Percentiles rank a stretch among this genome's conserved stretches.
Evolutionary conservation across 2,329 filamentous ascomycete species (phyloP).

Genomic region (Phyllosticta capitalensis): DNA sequence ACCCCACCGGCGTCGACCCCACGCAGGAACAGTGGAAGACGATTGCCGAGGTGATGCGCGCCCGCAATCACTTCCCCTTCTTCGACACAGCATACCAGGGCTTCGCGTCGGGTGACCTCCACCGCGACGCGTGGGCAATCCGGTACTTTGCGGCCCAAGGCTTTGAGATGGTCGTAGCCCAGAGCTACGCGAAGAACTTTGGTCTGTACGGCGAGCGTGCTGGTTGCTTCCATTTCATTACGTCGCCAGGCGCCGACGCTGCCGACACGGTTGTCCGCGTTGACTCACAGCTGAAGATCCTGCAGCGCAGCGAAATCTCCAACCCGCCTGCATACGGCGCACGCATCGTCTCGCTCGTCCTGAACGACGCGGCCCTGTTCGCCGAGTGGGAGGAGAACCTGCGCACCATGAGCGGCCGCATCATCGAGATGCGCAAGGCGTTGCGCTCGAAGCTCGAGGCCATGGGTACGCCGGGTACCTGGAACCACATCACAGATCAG

Average conservation of each 20-base stretch:
- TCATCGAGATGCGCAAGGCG: conserved; percentile 79
- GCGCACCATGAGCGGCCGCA: conserved; percentile 87
- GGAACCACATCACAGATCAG: conserved; percentile 97
- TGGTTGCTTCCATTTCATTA: conserved; percentile 91
- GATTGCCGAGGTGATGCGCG: conserved; percentile 66
- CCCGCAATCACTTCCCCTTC: conserved; percentile 87
- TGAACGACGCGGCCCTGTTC: conserved; percentile 77
- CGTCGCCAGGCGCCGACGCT: conserved; percentile 60
- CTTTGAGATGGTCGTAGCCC: conserved; percentile 53
- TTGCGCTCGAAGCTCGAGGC: conserved; percentile 74
- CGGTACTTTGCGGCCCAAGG: conserved; percentile 90
- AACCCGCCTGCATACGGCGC: conserved; percentile 95
- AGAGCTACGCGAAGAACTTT: conserved; percentile 48
- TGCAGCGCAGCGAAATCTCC: conserved; percentile 94
- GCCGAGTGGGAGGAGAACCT: conserved; percentile 89
- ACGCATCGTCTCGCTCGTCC: conserved; percentile 70
- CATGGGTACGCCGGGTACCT: conserved; percentile 75
- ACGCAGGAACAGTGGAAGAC: conserved; percentile 91
- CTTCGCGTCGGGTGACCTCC: conserved; percentile 85
- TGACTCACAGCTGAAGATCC: conserved; percentile 78
- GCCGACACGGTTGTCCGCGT: conserved; percentile 53
- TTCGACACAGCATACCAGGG: conserved; percentile 98
- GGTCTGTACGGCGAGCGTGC: conserved; percentile 94
- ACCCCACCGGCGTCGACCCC: conserved; percentile 94
- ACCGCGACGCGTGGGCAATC: conserved; percentile 80